Percentiles rank a stretch among this genome's conserved stretches.
These are phyloP conservation scores for Ulmus americana DNA, from an alignment of 331 rosid genomes.

Conservation along the genomic window DNA sequence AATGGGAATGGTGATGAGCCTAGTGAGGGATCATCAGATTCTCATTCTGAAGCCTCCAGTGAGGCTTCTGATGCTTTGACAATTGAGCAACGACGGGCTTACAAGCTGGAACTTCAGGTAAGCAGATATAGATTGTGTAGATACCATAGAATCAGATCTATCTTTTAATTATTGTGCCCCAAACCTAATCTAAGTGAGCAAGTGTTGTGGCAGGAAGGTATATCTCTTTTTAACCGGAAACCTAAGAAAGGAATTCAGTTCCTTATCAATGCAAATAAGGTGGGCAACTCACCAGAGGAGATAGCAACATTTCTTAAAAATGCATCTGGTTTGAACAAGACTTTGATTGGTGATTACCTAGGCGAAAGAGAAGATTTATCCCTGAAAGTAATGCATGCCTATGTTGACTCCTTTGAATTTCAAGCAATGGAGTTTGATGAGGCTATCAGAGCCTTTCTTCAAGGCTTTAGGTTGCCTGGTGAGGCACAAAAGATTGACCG, in stretches of 20 bases:
- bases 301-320: constrained; percentile 91
- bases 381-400: constrained; percentile 92
- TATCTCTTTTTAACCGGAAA: constrained; percentile 91
- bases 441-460: constrained; percentile 86
- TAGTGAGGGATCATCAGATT: constrained; percentile 61
- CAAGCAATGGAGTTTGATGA: constrained; percentile 90
- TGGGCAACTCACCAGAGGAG: constrained; percentile 87
- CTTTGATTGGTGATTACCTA: constrained; percentile 85
- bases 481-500: constrained; percentile 99
- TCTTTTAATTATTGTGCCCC: constrained; percentile 19
- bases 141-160: constrained; percentile 14
- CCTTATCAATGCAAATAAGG: constrained; percentile 92
- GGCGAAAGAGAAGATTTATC: constrained; percentile 95
- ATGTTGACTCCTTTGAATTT: constrained; percentile 91
- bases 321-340: constrained; percentile 91
- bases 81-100: constrained; percentile 93
- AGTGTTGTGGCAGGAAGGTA: constrained; percentile 95
- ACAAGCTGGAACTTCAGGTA: constrained; percentile 99
- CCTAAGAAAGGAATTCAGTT: constrained; percentile 95
- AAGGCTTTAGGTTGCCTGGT: constrained; percentile 95
- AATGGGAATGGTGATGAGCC: constrained; percentile 78
- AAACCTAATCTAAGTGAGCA: constrained; percentile 32
- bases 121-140: constrained; percentile 20
- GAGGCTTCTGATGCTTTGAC: constrained; percentile 81
- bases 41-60: constrained; percentile 65